Base-by-base conservation (phyloP, 1,284 basidiomycete species). In the Amylostereum areolatum region DNA sequence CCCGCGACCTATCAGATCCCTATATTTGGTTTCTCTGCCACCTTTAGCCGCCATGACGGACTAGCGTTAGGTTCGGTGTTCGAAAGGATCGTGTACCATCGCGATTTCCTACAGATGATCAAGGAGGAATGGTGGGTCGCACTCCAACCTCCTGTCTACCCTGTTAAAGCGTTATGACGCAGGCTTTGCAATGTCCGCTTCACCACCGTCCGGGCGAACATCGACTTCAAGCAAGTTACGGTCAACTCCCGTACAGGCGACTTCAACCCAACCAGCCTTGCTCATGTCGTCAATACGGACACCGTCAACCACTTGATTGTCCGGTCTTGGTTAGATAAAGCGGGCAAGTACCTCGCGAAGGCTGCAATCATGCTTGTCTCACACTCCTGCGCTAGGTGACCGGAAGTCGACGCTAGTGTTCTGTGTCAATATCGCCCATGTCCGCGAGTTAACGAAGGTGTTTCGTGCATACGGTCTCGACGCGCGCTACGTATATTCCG, bases 1-100 rank as follows among this genome's bases (percentile, higher is more conserved):
- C 67, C 72, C 3, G 3, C 25, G 12, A 49, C 52, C 7, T 54
- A 79, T 53, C 66, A 70, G 25, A 80, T 95, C 18, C 94, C 95
- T 3, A 84, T 98, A 52, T 77, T 99, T 47, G 96, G 95, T 0
- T 97, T 99, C 66, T 94, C 92, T 35, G 95, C 96, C 1, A 99
- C 96, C 0, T 97, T 97, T 68, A 86, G 83, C 55, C 78, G 96
- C 25, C 91, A 96, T 60, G 95, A 99, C 61, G 90, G 93, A 7
- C 73, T 96, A 2, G 90, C 93, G 0, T 77, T 99, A 5, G 85
- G 91, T 2, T 86, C 86, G 1, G 87, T 96, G 0, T 98, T 96
- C 58, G 82, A 97, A 61, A 75, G 79, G 46, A 96, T 98, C 51
- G 96, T 97, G 0, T 99, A 92, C 61, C 96, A 99, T 63, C 80